Conservation (phyloP, 2,329 filamentous ascomycete genomes). For the Fusarium redolens region DNA sequence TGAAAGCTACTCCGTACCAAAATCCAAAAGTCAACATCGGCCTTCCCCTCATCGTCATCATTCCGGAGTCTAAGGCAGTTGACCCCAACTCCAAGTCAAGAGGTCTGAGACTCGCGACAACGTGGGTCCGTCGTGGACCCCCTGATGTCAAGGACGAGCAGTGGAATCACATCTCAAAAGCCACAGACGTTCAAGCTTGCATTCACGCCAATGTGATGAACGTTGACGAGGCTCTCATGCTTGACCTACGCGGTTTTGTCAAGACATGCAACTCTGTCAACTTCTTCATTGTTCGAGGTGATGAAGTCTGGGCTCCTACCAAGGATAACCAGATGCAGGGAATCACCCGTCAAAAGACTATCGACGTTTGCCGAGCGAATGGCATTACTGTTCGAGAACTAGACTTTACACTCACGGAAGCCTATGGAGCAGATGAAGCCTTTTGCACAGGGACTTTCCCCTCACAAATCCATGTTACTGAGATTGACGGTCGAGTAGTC, state of each 20-base stretch:
- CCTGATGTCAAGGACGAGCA: conserved; percentile 13
- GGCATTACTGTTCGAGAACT: rapidly evolving
- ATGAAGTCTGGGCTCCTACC: conserved; percentile 11
- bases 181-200: background rate
- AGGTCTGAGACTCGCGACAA: background rate
- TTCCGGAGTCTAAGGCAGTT: conserved; percentile 4
- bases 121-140: background rate
- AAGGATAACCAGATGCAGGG: conserved; percentile 25
- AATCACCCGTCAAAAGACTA: background rate
- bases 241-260: background rate
- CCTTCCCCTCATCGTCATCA: conserved; percentile 1
- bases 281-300: background rate
- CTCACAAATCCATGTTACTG: background rate
- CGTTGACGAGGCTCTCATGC: background rate
- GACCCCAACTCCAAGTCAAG: conserved; percentile 10
- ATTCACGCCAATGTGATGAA: conserved; percentile 13
- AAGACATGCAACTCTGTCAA: conserved; percentile 18
- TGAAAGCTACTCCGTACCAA: background rate
- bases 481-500: background rate
- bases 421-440: background rate
- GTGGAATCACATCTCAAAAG: conserved; percentile 20
- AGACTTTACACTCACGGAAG: background rate
- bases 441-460: background rate
- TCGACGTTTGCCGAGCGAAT: background rate
- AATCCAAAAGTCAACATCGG: conserved; percentile 6